Evolutionary conservation across 805 yeast species (phyloP), one percentile per base, ranked within the genome.

Genomic region (Kockiozyma suomiensis): DNA sequence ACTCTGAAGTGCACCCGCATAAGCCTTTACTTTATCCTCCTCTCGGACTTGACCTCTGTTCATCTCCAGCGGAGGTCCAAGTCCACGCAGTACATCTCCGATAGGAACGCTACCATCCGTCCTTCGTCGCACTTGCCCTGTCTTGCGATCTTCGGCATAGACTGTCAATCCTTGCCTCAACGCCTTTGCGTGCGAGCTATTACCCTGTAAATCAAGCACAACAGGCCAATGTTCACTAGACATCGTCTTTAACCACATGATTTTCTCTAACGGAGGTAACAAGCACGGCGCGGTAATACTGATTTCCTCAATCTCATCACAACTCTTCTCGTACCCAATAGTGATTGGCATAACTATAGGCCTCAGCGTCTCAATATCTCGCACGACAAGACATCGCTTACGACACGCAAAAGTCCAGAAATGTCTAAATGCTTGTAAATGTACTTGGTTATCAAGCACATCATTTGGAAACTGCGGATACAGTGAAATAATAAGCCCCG

Each of bases 381-480:
- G 79, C 0, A 87, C 80, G 3, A 88, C 81, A n/a, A 94, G 74
- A 70, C 97, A 90, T 59, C 97, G 76, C 1, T 87, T 87, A 66
- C 86, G 91, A 3, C 87, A 86, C 0, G 96, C 82, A 61, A 94
- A 74, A 0, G 91, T 87, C 97, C 98, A 94, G 65, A 94, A 86
- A 72, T 91, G 96, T 43, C 96, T 79, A 38, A 91, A 75, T 1
- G 96, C 97, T 71, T 90, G 96, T 54, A 93, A 72, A 70, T 88
- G 90, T 21, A 87, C 83, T 53, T 82, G 84, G 46, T 78, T 76
- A n/a, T 75, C 76, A 15, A 70, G 70, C 30, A 66, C 64, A 10
- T 62, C 61, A 8, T 65, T 55, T 1, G 90, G 87, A 62, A 84
- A 85, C 1, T 85, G 77, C 1, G 97, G 97, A 65, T 90, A 85